phyloP scores from a whole-genome alignment of 306 rosid genomes.

The Abrus pulchellus region DNA sequence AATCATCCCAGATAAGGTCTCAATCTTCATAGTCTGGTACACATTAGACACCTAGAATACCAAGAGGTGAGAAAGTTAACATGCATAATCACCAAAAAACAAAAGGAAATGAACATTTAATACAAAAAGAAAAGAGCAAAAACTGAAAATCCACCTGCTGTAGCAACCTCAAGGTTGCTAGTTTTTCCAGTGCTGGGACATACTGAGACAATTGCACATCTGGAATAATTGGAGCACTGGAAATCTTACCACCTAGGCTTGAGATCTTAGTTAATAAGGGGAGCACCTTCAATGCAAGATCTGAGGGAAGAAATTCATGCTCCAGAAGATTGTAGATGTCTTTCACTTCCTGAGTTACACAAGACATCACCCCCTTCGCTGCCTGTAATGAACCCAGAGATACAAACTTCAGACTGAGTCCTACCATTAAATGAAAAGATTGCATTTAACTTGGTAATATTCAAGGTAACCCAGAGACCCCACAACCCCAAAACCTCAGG shows the following conservation, averaged over 20 bases:
- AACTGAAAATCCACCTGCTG: slow-evolving; percentile 73
- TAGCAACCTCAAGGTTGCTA: slow-evolving; percentile 92
- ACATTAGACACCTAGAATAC: slow-evolving; percentile 80
- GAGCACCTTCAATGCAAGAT: slow-evolving; percentile 81
- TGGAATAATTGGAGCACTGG: slow-evolving; percentile 92
- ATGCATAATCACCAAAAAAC: slow-evolving; percentile 11
- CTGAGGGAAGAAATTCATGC: slow-evolving; percentile 85
- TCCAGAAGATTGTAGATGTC: slow-evolving; percentile 90
- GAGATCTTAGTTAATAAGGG: slow-evolving; percentile 79
- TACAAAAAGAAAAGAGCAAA: background rate
- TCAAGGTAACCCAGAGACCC: background rate
- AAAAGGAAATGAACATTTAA: background rate
- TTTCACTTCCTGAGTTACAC: slow-evolving; percentile 95
- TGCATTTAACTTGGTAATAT: background rate
- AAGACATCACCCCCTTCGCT: slow-evolving; percentile 90
- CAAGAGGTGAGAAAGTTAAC: background rate
- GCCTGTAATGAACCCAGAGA: slow-evolving; percentile 54
- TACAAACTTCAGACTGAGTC: background rate
- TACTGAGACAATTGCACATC: slow-evolving; percentile 90
- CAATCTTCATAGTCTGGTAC: slow-evolving; percentile 87
- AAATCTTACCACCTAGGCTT: slow-evolving; percentile 85
- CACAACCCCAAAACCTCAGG: background rate
- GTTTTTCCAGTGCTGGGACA: slow-evolving; percentile 77
- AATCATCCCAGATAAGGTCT: slow-evolving; percentile 77
- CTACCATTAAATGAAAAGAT: background rate